A percentile compares a stretch with the other conserved stretches of the same genome.
Evolutionary conservation across 768 basidiomycete genomes (phyloP).

Genomic region (Kwoniella bestiolae): DNA sequence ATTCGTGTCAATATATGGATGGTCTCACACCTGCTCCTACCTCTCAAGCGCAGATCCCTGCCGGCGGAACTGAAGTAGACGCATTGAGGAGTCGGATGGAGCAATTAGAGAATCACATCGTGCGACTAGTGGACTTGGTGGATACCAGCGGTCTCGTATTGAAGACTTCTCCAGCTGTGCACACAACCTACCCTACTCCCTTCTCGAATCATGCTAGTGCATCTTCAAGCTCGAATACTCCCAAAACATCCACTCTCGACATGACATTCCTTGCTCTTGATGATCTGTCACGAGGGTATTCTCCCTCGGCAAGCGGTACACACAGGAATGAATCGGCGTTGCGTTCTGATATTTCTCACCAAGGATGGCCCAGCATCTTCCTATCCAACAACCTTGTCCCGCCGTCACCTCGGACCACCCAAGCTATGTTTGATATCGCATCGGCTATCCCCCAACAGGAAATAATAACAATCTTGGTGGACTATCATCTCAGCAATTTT

Average conservation of each 20-base stretch:
- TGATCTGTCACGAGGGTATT: constrained; percentile 3
- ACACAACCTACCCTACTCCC: not conserved
- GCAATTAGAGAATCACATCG: constrained; percentile 9
- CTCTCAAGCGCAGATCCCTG: not conserved
- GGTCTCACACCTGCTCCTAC: not conserved
- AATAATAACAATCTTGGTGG: not conserved
- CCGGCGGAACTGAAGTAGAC: constrained; percentile 1
- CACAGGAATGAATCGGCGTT: not conserved
- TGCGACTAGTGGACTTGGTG: constrained; percentile 2
- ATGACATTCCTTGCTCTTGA: constrained; percentile 5
- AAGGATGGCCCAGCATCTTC: constrained; percentile 9
- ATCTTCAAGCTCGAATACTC: not conserved
- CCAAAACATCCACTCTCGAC: not conserved
- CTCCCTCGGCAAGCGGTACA: not conserved
- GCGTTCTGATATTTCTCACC: not conserved
- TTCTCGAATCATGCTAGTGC: not conserved
- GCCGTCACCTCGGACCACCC: not conserved
- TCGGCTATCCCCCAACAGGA: not conserved
- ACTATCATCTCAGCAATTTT: constrained; percentile 6
- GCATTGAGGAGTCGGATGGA: constrained; percentile 5
- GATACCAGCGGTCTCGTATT: not conserved
- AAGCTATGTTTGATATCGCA: constrained; percentile 1
- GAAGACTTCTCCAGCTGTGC: not conserved
- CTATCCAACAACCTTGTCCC: not conserved
- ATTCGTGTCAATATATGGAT: constrained; percentile 12